Base-by-base conservation (phyloP, 2,329 filamentous ascomycete species). In the Fusarium sp. region DNA sequence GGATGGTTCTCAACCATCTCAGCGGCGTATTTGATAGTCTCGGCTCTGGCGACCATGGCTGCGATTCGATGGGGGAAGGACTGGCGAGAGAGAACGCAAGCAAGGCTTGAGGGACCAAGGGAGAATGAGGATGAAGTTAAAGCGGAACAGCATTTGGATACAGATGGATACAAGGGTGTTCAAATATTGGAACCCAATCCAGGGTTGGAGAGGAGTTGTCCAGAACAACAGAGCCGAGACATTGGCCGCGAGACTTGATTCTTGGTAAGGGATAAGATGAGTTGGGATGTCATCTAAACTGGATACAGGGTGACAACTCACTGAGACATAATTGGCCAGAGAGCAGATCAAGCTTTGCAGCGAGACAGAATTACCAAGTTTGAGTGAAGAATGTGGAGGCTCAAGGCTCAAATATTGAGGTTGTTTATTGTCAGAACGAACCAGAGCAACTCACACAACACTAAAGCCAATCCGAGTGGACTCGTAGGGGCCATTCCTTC, bases 1-100 rank as follows among this genome's bases (percentile, higher is more conserved):
- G 93, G 93, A 0, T 94, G 92, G 91, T 94, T 94, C 76, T 90
- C 86, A 44, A 94, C 92, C 2, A 90, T 94, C 59, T 82, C 80
- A 13, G 74, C 76, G 6, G 65, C 74, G 8, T 78, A 83, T 48
- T 62, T 84, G 55, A 69, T 81, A 18, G 57, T 72, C n/a, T 79
- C 81, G 28, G 74, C 81, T 5, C 41, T 78, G 20, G 80, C 78
- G 26, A 75, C 80, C 7, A 75, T 78, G 69, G 75, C 79, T 13
- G 77, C 80, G 8, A 79, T 84, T 57, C 76, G 71, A 42, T 79
- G 80, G 76, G 82, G 82, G 16, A 76, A 80, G 59, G 57, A 58
- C 15, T 84, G 82, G 83, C 73, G 81, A 49, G 77, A 80, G 42
- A 63, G 44, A 10, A 77, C 79, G n/a, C 76, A 81, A 60, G 68